Percentiles rank a stretch among this genome's conserved stretches.
Conservation (phyloP, 176 grass and related monocot genomes). For the Raddia distichophylla region DNA sequence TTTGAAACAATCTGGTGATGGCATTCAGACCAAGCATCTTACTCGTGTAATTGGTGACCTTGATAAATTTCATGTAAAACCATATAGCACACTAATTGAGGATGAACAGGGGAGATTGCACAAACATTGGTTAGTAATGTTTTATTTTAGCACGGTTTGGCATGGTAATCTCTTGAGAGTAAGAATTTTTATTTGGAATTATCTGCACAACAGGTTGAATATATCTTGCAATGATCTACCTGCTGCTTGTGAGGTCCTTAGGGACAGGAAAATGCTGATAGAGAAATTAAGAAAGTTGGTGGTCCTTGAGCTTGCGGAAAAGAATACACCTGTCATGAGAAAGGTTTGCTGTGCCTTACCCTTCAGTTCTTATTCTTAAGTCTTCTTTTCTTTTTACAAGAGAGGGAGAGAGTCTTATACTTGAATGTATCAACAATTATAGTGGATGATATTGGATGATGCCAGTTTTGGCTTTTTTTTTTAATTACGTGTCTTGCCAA, state of each 20-base stretch:
- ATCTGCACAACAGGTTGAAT: slow-evolving; percentile 48
- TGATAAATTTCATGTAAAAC: slow-evolving; percentile 52
- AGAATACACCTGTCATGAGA: slow-evolving; percentile 39
- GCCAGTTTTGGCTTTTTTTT: slow-evolving; percentile 17
- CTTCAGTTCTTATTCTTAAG: slow-evolving; percentile 22
- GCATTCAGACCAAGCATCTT: slow-evolving; percentile 58
- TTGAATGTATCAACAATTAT: slow-evolving; percentile 19
- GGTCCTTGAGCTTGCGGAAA: slow-evolving; percentile 46
- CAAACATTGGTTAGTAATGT: slow-evolving; percentile 51
- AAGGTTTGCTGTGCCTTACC: slow-evolving; percentile 51
- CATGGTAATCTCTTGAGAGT: background rate
- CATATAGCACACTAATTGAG: slow-evolving; percentile 51
- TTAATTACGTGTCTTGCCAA: slow-evolving; percentile 23
- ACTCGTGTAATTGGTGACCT: slow-evolving; percentile 59
- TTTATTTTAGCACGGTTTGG: slow-evolving; percentile 14
- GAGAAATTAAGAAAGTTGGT: slow-evolving; percentile 43
- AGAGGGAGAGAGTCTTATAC: background rate
- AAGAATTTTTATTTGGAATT: slow-evolving; percentile 23
- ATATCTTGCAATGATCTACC: slow-evolving; percentile 53
- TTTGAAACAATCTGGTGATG: slow-evolving; percentile 63
- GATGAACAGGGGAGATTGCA: slow-evolving; percentile 46
- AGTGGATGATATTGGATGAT: slow-evolving; percentile 32
- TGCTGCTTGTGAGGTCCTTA: slow-evolving; percentile 34
- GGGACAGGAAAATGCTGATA: slow-evolving; percentile 31
- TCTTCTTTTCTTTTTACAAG: background rate